Evolutionary conservation across 2,329 filamentous ascomycete species (phyloP).

Genomic region (Erysiphe neolycopersici): DNA sequence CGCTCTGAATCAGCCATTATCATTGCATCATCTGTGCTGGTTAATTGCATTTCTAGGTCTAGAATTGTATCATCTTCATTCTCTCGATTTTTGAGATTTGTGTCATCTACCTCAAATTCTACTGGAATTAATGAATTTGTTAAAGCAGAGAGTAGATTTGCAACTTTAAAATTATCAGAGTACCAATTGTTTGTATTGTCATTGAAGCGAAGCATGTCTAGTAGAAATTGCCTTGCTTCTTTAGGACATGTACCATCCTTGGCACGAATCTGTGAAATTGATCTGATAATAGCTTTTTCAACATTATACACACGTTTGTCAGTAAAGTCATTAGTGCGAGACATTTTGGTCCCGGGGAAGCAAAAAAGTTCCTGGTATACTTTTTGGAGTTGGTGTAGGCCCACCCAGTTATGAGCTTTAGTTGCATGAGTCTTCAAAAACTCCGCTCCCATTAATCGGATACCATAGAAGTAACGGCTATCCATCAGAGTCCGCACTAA

Average conservation of each 20-base stretch:
- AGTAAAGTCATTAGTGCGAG: constrained; percentile 70
- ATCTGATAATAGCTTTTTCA: constrained; percentile 56
- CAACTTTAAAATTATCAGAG: constrained; percentile 75
- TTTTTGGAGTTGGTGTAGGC: constrained; percentile 59
- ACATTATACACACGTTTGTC: constrained; percentile 68
- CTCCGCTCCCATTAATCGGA: constrained; percentile 61
- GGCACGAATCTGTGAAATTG: constrained; percentile 56
- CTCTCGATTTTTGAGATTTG: constrained; percentile 12
- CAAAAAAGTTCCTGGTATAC: constrained; percentile 79
- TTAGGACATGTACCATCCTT: constrained; percentile 29
- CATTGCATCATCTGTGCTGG: constrained; percentile 11
- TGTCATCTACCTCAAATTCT: constrained; percentile 8
- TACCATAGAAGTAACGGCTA: constrained; percentile 74
- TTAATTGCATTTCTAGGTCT: constrained; percentile 9
- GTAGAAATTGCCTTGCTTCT: constrained; percentile 55
- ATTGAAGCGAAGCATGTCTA: constrained; percentile 77
- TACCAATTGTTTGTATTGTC: constrained; percentile 77
- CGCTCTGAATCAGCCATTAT: constrained; percentile 17
- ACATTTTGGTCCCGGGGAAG: constrained; percentile 49
- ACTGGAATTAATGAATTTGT: constrained; percentile 29
- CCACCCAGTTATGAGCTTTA: constrained; percentile 45
- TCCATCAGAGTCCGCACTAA: constrained; percentile 78
- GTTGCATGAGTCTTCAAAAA: constrained; percentile 53
- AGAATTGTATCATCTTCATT: constrained; percentile 18
- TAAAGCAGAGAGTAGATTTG: constrained; percentile 43